Percentiles rank a stretch among this genome's conserved stretches.
phyloP scores from a whole-genome alignment of 176 grass and related monocot species.

The Phoenix dactylifera region DNA sequence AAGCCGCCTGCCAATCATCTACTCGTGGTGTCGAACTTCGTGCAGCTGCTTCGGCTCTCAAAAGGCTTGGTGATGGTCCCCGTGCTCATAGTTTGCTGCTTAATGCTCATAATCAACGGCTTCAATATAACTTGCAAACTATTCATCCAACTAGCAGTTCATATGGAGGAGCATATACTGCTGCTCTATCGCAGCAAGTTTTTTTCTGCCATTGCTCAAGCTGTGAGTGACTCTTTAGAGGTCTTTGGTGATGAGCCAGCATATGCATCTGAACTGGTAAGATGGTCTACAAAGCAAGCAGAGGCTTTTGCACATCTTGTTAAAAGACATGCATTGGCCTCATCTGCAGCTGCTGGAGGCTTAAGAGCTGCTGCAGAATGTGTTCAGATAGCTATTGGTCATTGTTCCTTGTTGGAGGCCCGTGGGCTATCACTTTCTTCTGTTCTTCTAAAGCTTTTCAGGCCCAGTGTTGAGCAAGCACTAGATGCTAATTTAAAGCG shows the following conservation, averaged over 20 bases:
- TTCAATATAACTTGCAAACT: slow-evolving; percentile 88
- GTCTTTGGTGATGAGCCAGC: slow-evolving; percentile 87
- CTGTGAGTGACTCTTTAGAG: slow-evolving; percentile 80
- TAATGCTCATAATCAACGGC: slow-evolving; percentile 77
- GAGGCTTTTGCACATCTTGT: slow-evolving; percentile 66
- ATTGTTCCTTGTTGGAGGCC: slow-evolving; percentile 86
- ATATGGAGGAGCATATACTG: slow-evolving; percentile 86
- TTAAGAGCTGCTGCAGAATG: slow-evolving; percentile 88
- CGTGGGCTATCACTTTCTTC: slow-evolving; percentile 68
- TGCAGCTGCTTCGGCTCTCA: slow-evolving; percentile 86
- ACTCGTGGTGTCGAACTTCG: slow-evolving; percentile 91
- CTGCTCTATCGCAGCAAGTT: slow-evolving; percentile 84
- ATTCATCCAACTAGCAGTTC: slow-evolving; percentile 94
- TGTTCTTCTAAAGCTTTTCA: slow-evolving; percentile 82
- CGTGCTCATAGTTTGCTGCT: slow-evolving; percentile 85
- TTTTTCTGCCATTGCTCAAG: slow-evolving; percentile 89
- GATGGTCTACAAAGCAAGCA: slow-evolving; percentile 78
- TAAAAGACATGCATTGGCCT: slow-evolving; percentile 82
- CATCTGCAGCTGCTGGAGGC: slow-evolving; percentile 91
- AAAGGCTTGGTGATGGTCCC: slow-evolving; percentile 91
- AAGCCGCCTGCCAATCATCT: slow-evolving; percentile 88
- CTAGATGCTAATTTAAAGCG: slow-evolving; percentile 85
- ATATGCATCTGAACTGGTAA: slow-evolving; percentile 80
- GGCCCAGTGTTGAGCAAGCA: slow-evolving; percentile 81
- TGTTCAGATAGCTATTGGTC: slow-evolving; percentile 85